Percentiles rank a stretch among this genome's conserved stretches.
These are phyloP conservation scores for Aspergillus olivimuriae DNA, from an alignment of 495 filamentous ascomycete species.

Conservation along the genomic window DNA sequence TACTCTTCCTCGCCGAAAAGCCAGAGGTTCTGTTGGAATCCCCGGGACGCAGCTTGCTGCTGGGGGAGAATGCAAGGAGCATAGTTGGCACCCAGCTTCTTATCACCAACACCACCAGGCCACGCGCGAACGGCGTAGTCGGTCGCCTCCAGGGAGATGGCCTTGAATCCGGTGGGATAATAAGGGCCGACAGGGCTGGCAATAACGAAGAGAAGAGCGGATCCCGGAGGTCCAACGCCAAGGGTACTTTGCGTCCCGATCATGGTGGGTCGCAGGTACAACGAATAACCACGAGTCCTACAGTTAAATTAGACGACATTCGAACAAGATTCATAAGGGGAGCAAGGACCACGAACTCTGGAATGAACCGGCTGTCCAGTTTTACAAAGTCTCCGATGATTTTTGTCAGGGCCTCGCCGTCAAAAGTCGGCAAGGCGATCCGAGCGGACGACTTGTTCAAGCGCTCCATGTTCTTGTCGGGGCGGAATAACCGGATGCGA, in stretches of 20 bases:
- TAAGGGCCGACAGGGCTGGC: conserved; percentile 96
- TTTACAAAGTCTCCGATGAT: conserved; percentile 73
- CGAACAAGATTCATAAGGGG: not conserved
- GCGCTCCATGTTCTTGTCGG: conserved; percentile 90
- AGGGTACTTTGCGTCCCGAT: conserved; percentile 94
- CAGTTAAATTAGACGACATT: conserved; percentile 7
- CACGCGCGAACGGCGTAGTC: conserved; percentile 93
- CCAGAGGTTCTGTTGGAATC: conserved; percentile 98
- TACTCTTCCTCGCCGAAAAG: conserved; percentile 90
- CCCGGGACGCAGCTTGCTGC: conserved; percentile 76
- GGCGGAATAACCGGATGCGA: conserved; percentile 81
- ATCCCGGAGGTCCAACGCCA: conserved; percentile 84
- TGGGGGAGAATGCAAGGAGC: conserved; percentile 94
- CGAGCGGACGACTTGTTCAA: conserved; percentile 83
- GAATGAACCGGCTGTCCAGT: conserved; percentile 84
- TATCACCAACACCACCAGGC: conserved; percentile 94
- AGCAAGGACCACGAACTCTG: conserved; percentile 41
- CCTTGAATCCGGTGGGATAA: conserved; percentile 97
- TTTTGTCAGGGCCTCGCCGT: conserved; percentile 62
- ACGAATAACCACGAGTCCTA: conserved; percentile 71
- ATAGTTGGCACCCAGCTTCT: conserved; percentile 98
- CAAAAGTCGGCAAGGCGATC: conserved; percentile 85
- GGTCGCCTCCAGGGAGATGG: conserved; percentile 86
- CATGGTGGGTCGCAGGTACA: conserved; percentile 93
- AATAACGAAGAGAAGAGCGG: conserved; percentile 87